Evolutionary conservation across 164 flowering plant species (phyloP), one percentile per base, ranked within the genome.

Genomic region (Aristolochia fimbriata): DNA sequence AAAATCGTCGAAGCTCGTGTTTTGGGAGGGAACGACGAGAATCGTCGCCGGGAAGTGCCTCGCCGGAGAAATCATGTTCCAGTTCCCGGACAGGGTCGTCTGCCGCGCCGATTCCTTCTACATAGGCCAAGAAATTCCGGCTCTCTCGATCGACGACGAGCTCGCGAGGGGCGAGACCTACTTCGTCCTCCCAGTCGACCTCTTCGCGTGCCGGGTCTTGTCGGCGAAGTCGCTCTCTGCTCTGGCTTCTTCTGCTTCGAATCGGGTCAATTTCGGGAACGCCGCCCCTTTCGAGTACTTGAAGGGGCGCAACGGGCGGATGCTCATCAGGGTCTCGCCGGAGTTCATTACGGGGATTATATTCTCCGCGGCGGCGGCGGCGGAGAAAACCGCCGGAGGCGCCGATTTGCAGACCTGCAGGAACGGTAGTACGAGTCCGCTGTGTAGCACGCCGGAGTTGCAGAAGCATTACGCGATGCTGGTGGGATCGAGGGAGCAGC

Each of bases 391-490:
- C 17, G 30, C 3, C 2, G 30, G 30, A 27, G 30, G 30, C 30
- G 2, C 30, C 30, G 30, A n/a, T n/a, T n/a, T n/a, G n/a, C n/a
- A n/a, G n/a, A n/a, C n/a, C n/a, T n/a, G n/a, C n/a, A 5, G 30
- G 30, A 27, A 27, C 0, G 15, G 11, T 22, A 53, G 63, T 25
- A 45, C 21, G 25, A 60, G 74, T 14, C 58, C 75, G 64, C 72
- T 91, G 16, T 86, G 96, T 25, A 91, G 89, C 63, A 88, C 98
- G 51, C 96, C 96, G 25, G 96, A 91, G 78, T 70, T 91, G 86
- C 68, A 83, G 77, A 88, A 84, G 70, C 92, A 85, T 13, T 91
- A 85, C 27, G 80, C 77, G 30, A 77, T 72, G 64, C 70, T 91
- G 56, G 96, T 91, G 16, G 84, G 92, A 61, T 65, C 82, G 4